These are phyloP conservation scores for Sophora flavescens DNA, from an alignment of 306 rosid species.

Conservation along the genomic window DNA sequence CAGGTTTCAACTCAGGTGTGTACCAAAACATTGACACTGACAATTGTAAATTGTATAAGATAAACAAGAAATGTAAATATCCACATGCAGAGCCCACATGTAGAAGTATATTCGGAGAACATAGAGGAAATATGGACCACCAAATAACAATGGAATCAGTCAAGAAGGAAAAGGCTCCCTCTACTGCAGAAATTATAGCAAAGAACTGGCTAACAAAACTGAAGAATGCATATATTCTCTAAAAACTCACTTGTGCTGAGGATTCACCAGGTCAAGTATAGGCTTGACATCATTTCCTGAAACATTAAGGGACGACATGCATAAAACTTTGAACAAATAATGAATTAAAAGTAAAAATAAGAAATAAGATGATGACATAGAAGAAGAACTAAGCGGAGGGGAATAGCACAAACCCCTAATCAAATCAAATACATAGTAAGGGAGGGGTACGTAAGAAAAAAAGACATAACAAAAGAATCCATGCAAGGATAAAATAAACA, in stretches of 20 bases:
- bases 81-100: background rate
- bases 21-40: background rate
- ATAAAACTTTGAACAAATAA: conserved; percentile 39
- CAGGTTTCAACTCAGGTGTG: conserved; percentile 14
- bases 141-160: conserved; percentile 13
- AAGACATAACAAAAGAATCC: background rate
- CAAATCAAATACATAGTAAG: conserved; percentile 31
- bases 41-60: conserved; percentile 21
- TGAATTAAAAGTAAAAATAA: conserved; percentile 23
- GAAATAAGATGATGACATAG: background rate
- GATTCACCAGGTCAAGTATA: conserved; percentile 75
- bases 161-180: conserved; percentile 13
- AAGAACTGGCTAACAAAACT: conserved; percentile 17
- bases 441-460: conserved; percentile 6
- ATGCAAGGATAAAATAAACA: background rate
- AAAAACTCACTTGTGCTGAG: conserved; percentile 86
- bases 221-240: conserved; percentile 16
- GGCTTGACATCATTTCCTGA: conserved; percentile 79
- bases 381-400: conserved; percentile 4
- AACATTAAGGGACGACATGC: conserved; percentile 28
- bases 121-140: conserved; percentile 20
- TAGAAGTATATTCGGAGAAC: conserved; percentile 8
- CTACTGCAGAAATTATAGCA: background rate
- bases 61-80: conserved; percentile 27
- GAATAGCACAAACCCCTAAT: conserved; percentile 11